These are phyloP conservation scores for Pyrenophora tritici-repentis DNA, from an alignment of 2,329 filamentous ascomycete species.

Conservation along the genomic window DNA sequence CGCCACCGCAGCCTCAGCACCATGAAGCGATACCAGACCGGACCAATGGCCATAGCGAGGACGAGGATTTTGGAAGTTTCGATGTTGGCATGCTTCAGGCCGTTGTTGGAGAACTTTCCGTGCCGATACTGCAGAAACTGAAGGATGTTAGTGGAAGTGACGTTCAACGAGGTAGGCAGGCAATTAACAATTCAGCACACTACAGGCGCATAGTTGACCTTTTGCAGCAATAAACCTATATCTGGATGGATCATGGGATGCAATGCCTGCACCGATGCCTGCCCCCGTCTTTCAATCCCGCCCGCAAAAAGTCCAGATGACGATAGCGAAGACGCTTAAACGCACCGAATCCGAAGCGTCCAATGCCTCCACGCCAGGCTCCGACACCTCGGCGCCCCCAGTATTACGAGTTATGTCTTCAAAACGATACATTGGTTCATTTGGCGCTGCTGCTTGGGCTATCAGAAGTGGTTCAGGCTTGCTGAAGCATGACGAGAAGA, in stretches of 20 bases:
- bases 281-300: slow-evolving; percentile 26
- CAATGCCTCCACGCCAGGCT: slow-evolving; percentile 27
- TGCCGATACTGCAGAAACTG: slow-evolving; percentile 54
- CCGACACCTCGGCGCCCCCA: slow-evolving; percentile 25
- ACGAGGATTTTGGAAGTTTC: slow-evolving; percentile 49
- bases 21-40: slow-evolving; percentile 3
- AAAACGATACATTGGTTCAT: slow-evolving; percentile 82
- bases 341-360: slow-evolving; percentile 35
- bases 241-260: slow-evolving; percentile 67
- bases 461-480: slow-evolving; percentile 79
- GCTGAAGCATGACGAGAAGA: slow-evolving; percentile 78
- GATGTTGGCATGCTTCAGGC: slow-evolving; percentile 60
- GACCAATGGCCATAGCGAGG: slow-evolving; percentile 14
- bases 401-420: slow-evolving; percentile 54
- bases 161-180: slow-evolving; percentile 55
- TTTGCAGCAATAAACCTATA: slow-evolving; percentile 64
- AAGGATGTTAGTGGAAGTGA: slow-evolving; percentile 57
- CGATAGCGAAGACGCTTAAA: slow-evolving; percentile 29
- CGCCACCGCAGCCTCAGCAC: slow-evolving; percentile 26
- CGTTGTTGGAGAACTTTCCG: slow-evolving; percentile 61
- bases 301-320: slow-evolving; percentile 25
- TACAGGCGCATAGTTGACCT: slow-evolving; percentile 14
- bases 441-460: slow-evolving; percentile 90
- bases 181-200: not conserved
- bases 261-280: slow-evolving; percentile 21